A percentile compares a stretch with the other conserved stretches of the same genome.
These are phyloP conservation scores for Hyaloperonospora brassicae DNA, from an alignment of 352 stramenopile species.

Conservation along the genomic window DNA sequence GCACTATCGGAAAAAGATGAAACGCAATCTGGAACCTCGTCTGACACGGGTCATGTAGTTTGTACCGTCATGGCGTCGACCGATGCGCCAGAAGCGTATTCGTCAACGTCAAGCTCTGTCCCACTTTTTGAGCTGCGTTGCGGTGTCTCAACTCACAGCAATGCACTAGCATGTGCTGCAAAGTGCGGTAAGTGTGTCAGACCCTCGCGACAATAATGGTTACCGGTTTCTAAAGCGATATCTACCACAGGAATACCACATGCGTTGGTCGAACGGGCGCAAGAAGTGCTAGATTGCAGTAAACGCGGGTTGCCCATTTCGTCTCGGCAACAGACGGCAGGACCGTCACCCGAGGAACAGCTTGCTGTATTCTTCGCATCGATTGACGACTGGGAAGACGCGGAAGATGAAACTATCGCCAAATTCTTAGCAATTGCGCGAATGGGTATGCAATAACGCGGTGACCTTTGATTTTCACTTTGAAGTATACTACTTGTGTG, in stretches of 20 bases:
- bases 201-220: background rate
- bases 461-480: conserved; percentile 9
- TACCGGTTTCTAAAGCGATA: conserved; percentile 7
- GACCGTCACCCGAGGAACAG: conserved; percentile 36
- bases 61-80: conserved; percentile 57
- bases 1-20: conserved; percentile 1
- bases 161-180: conserved; percentile 58
- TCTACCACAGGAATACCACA: conserved; percentile 34
- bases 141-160: conserved; percentile 62
- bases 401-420: conserved; percentile 31
- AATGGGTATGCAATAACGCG: conserved; percentile 29
- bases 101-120: conserved; percentile 17
- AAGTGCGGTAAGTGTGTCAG: conserved; percentile 39
- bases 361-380: conserved; percentile 39
- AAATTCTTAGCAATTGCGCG: conserved; percentile 50
- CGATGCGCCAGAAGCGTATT: conserved; percentile 13
- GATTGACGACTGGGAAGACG: conserved; percentile 42
- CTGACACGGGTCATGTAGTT: conserved; percentile 18
- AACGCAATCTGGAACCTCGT: conserved; percentile 4
- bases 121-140: conserved; percentile 55
- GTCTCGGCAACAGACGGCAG: conserved; percentile 16
- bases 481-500: conserved; percentile 12
- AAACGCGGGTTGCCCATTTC: conserved; percentile 24
- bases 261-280: conserved; percentile 34
- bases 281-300: conserved; percentile 35